Evolutionary conservation across 2,329 filamentous ascomycete genomes (phyloP), one percentile per base, ranked within the genome.

Genomic region (Dryadomyces sulphureus): DNA sequence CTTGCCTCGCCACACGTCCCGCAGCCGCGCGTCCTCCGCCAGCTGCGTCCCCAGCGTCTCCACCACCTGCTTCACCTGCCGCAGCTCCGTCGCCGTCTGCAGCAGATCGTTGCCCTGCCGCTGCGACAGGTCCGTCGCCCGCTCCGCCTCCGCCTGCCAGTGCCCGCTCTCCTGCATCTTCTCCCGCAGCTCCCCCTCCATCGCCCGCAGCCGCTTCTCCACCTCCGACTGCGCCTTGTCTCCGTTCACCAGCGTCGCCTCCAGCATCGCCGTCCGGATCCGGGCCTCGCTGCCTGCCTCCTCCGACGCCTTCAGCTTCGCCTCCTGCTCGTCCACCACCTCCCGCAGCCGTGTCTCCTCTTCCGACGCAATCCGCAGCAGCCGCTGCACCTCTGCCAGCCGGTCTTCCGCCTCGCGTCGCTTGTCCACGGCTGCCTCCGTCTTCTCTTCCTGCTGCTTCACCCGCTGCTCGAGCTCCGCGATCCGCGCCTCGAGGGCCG

Each of bases 1-100:
- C 62, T 92, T 94, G 59, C 71, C 70, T 53, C 87, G 81, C 75
- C 93, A 89, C 50, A 73, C 79, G 59, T 94, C 86, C 48, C 88
- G 81, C 49, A 93, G 75, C 52, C 82, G 79, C 57, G 89, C 79
- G 56, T 87, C 90, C 64, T 94, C 89, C 56, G 92, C 81, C 38
- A 92, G 76, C 58, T 94, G 88, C 40, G 75, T 75, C 50, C 80
- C 78, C 46, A 94, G 70, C 20, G 79, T 81, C 50, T 81, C 77
- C 48, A 94, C 77, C 25, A 80, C 79, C 58, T 76, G 79, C 54
- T 80, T 79, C 47, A 95, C 68, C 52, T 82, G 80, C 60, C 82
- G 85, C 54, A 85, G 88, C 56, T 78, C 73, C 7, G 72, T 69
- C 9, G 68, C 53, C 2, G 65, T 63, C 36, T 72, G 63, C 12